These are phyloP conservation scores for Russula sp. DNA, from an alignment of 768 basidiomycete species.

Conservation along the genomic window DNA sequence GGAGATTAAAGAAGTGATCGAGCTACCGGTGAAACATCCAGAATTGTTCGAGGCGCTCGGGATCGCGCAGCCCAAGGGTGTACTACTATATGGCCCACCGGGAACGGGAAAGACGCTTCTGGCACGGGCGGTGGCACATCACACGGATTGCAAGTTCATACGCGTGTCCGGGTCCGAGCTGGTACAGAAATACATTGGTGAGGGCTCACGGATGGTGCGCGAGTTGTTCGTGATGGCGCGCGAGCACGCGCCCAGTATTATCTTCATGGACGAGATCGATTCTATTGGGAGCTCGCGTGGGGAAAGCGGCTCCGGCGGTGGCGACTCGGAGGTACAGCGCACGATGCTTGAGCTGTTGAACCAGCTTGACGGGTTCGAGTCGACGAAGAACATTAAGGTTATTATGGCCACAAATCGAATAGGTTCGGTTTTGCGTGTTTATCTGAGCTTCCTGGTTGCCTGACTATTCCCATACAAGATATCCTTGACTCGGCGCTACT, in stretches of 20 bases:
- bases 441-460: background rate
- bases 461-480: conserved; percentile 46
- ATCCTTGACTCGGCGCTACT: conserved; percentile 92
- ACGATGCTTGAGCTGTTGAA: conserved; percentile 66
- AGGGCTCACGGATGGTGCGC: conserved; percentile 94
- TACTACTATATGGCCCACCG: conserved; percentile 91
- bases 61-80: conserved; percentile 96
- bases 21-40: conserved; percentile 92
- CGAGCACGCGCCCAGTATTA: conserved; percentile 96
- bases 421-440: conserved; percentile 43
- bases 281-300: conserved; percentile 93
- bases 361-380: conserved; percentile 65
- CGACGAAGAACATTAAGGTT: conserved; percentile 81
- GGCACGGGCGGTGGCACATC: conserved; percentile 93
- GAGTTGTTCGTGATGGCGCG: conserved; percentile 98
- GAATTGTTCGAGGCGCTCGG: conserved; percentile 95
- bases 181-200: conserved; percentile 98
- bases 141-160: conserved; percentile 98
- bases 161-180: conserved; percentile 91
- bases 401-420: conserved; percentile 99
- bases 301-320: conserved; percentile 62
- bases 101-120: conserved; percentile 96
- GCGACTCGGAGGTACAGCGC: conserved; percentile 65
- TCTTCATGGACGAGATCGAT: conserved; percentile 99
- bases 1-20: conserved; percentile 99